Percentiles rank a stretch among this genome's conserved stretches.
Evolutionary conservation across 306 rosid genomes (phyloP).

Genomic region (Spatholobus suberectus): DNA sequence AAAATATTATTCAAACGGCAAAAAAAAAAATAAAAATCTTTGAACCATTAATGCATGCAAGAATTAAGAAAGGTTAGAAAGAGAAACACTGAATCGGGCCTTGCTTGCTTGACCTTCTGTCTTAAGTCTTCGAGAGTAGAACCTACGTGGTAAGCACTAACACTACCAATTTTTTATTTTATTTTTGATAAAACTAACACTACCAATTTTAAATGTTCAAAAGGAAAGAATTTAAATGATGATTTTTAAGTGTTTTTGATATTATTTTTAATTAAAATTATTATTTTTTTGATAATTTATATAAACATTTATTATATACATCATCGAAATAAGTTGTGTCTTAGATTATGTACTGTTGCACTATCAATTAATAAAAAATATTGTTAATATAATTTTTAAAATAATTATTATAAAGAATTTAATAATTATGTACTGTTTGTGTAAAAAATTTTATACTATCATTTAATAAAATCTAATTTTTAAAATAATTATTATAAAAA

Average conservation of each 20-base stretch:
- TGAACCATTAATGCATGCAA: background rate
- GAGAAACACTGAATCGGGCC: background rate
- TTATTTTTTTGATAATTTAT: background rate
- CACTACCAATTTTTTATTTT: too few relatives aligned
- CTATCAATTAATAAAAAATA: too few relatives aligned
- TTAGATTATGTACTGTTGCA: too few relatives aligned
- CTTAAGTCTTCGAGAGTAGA: background rate
- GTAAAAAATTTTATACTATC: too few relatives aligned
- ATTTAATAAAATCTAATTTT: too few relatives aligned
- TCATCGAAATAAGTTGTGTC: background rate
- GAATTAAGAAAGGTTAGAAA: background rate
- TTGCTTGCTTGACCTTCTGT: background rate
- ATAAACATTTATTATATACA: background rate
- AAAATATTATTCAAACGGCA: background rate
- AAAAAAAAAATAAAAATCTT: background rate
- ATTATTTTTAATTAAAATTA: background rate
- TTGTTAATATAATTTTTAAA: too few relatives aligned
- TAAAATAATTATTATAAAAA: too few relatives aligned
- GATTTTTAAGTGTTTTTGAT: background rate
- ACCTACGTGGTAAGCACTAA: background rate
- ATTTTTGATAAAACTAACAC: too few relatives aligned
- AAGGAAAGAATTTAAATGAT: background rate
- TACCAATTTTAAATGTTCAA: background rate
- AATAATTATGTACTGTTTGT: too few relatives aligned
- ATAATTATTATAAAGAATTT: too few relatives aligned